Evolutionary conservation across 2,329 filamentous ascomycete genomes (phyloP), one percentile per base, ranked within the genome.

Genomic region (Trichoderma sp.): DNA sequence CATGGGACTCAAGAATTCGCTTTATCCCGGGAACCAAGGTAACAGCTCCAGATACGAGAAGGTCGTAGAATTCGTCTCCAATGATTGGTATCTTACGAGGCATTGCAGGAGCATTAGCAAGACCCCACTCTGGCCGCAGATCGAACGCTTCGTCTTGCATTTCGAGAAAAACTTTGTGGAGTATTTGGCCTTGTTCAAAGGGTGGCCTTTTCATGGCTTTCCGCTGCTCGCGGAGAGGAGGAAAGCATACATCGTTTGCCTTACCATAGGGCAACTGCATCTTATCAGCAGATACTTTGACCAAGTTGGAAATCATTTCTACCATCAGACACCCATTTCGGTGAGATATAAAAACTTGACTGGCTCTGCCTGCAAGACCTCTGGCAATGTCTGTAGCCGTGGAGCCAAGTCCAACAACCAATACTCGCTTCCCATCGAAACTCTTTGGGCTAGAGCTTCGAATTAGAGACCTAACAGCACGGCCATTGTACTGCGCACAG

Each of bases 371-470:
- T 3, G 83, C 77, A 3, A 88, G 78, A 6, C 80, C 80, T 3
- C 83, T 76, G 3, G 80, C 79, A 1, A 81, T 77, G 71, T 83
- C 82, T 33, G 78, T 79, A 1, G 79, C 80, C 0, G 85, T 87
- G 64, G 84, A 85, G n/a, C 85, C 85, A 9, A 87, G 80, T 9
- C 87, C 87, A 2, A 88, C 80, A 1, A 88, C 79, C 6, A 88
- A 77, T 4, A 88, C 85, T 8, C 80, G 84, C 77, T 86, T 85
- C 1, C 77, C 79, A 1, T 63, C 24, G 27, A 80, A 79, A 4
- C 63, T 29, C 11, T 80, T 77, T 6, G 79, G 77, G 18, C 80
- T 80, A 21, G 3, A 3, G 9, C 2, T 29, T 21, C n/a, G 4
- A 6, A 38, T 68, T 35, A 68, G 27, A 31, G 2, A 12, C 9